Percentiles rank a stretch among this genome's conserved stretches.
phyloP scores from a whole-genome alignment of 345 rosid species.

The Triadica sebifera region DNA sequence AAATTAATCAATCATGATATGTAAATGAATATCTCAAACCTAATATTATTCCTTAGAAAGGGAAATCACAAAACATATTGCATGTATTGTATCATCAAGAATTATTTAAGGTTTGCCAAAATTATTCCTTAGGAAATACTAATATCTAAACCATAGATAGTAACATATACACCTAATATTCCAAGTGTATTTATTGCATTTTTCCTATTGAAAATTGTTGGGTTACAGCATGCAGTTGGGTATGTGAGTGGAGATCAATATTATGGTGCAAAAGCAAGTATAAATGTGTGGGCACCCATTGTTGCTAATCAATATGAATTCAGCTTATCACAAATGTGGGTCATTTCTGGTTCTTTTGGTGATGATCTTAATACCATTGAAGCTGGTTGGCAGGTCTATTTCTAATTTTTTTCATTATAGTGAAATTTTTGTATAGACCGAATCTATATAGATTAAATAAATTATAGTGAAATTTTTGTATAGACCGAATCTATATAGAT shows the following conservation, averaged over 20 bases:
- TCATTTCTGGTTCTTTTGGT: constrained; percentile 89
- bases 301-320: constrained; percentile 82
- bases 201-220: constrained; percentile 12
- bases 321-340: constrained; percentile 94
- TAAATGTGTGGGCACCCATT: constrained; percentile 89
- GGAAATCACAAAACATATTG: no score
- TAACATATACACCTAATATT: neutral
- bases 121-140: no score
- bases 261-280: constrained; percentile 95
- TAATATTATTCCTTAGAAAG: no score
- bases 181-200: no score
- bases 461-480: no score
- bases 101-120: no score
- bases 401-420: neutral
- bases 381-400: constrained; percentile 95
- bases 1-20: no score
- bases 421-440: no score
- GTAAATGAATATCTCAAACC: no score
- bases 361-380: constrained; percentile 96
- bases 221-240: constrained; percentile 89
- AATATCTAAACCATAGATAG: neutral
- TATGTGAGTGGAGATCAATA: constrained; percentile 78
- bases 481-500: no score
- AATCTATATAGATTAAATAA: no score
- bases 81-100: no score